Evolutionary conservation across 768 basidiomycete species (phyloP), one percentile per base, ranked within the genome.

Genomic region (Leccinum incarnatum): DNA sequence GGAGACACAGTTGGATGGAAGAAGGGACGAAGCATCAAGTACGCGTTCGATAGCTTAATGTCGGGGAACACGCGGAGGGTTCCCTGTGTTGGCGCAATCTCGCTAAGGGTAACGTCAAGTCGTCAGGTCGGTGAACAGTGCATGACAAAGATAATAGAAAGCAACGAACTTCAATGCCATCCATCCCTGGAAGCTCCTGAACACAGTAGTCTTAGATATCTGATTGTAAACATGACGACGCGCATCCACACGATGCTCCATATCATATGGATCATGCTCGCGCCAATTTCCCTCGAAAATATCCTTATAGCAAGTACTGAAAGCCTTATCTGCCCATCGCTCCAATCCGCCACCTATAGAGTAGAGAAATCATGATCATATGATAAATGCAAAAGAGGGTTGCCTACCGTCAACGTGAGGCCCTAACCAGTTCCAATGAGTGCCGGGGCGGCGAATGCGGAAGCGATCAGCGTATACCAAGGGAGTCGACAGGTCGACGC

Each of bases 181-280:
- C 89, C 89, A 91, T 17, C 88, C 89, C 65, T 91, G 89, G 76
- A 86, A 91, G 2, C 85, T 83, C 54, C 82, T 75, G 66, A 85
- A 83, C 8, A 83, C 77, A 57, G 70, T 82, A 19, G 79, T 78
- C 70, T 83, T 83, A 55, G 76, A 79, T 3, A 79, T 77, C 9
- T 79, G 76, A 29, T 9, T 9, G 9, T 29, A 29, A 9, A 29
- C 9, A 10, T 29, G 9, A 29, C 29, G 37, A 36, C 80, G 73
- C 1, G 87, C 89, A 55, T 82, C 69, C 27, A 90, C 71, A 40
- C 88, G 79, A 65, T 29, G 29, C 2, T 29, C 29, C 8, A 29
- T 3, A 3, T 29, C 29, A 29, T 29, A 29, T 29, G 29, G 8
- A 10, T 29, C 29, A 10, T 90, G 87, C 40, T 76, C 66, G 37